Conservation (phyloP, 2,329 filamentous ascomycete genomes). For the Scedosporium apiospermum region DNA sequence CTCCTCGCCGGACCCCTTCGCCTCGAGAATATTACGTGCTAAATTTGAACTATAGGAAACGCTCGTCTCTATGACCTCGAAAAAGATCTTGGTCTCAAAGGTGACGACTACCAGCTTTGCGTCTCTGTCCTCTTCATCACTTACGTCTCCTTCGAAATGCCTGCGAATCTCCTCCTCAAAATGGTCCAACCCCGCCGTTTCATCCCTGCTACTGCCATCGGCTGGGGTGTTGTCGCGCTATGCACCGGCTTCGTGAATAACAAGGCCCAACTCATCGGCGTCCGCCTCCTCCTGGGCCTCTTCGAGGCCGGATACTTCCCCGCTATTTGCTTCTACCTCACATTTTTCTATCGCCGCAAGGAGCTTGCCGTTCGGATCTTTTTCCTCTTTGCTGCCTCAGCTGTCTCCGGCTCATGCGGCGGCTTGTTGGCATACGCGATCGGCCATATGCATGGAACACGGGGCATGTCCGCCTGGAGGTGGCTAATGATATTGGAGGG, state of each 20-base stretch:
- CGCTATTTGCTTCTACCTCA: constrained; percentile 28
- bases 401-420: constrained; percentile 24
- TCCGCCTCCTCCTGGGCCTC: constrained; percentile 41
- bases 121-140: constrained; percentile 25
- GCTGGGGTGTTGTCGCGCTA: constrained; percentile 16
- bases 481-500: constrained; percentile 21
- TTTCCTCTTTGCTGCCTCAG: constrained; percentile 21
- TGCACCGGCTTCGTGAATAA: constrained; percentile 35
- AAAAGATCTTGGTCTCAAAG: constrained; percentile 25
- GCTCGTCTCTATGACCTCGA: constrained; percentile 17
- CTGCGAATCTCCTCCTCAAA: constrained; percentile 23
- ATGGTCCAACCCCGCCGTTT: too few species aligned
- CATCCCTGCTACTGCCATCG: constrained; percentile 3
- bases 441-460: constrained; percentile 19
- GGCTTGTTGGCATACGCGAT: constrained; percentile 24
- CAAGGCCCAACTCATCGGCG: constrained; percentile 25
- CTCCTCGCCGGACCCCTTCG: constrained; percentile 6
- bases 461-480: constrained; percentile 17
- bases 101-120: constrained; percentile 26
- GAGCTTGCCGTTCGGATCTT: constrained; percentile 23
- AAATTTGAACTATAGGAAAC: constrained; percentile 2
- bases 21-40: background rate
- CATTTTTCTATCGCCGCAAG: constrained; percentile 29
- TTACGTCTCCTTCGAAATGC: constrained; percentile 26
- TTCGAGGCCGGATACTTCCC: constrained; percentile 48